Evolutionary conservation across 495 filamentous ascomycete genomes (phyloP), one percentile per base, ranked within the genome.

Genomic region (Aspergillus bridgeri): DNA sequence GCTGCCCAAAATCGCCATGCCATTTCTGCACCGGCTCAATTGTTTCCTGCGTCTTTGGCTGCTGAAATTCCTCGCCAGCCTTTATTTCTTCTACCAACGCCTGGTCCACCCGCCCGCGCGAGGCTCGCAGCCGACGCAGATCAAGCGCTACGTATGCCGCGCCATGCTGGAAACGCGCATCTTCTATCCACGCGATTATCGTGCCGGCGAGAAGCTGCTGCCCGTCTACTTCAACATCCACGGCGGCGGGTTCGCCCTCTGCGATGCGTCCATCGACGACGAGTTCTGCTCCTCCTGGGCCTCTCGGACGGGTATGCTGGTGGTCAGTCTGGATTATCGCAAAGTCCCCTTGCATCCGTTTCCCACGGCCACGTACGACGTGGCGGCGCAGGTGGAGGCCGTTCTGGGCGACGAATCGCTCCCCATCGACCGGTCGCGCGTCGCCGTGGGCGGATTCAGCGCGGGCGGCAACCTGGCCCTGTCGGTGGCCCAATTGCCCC

Each of bases 161-260:
- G 67, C 66, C n/a, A 55, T 22, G 9, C 59, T 76, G 13, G 47
- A 63, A 29, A 61, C 63, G 18, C 69, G 72, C 21, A 59, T 76
- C 51, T 76, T 73, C 60, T 67, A 69, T 54, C 72, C 72, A 23
- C 63, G 58, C 11, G 57, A 56, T 13, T 70, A 73, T 48, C 57
- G 62, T 43, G 52, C 60, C 25, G 66, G 57, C 20, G 51, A 65
- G 27, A 2, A 57, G 17, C 56, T 54, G 2, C 62, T 74, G 0
- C 71, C 74, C 3, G 57, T 74, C 4, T 75, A 74, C 53, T 38
- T 77, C 3, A 60, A 74, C 54, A 65, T 77, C 43, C 74, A 77
- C 48, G 74, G 74, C 46, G 74, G 74, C 1, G 74, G 72, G 3
- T 74, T 75, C 45, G 68, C 62, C 1, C 0, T 77, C 5, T 38